Percentiles rank a stretch among this genome's conserved stretches.
These are phyloP conservation scores for Tetraselmis striata DNA, from an alignment of 139 green algal species.

Conservation along the genomic window DNA sequence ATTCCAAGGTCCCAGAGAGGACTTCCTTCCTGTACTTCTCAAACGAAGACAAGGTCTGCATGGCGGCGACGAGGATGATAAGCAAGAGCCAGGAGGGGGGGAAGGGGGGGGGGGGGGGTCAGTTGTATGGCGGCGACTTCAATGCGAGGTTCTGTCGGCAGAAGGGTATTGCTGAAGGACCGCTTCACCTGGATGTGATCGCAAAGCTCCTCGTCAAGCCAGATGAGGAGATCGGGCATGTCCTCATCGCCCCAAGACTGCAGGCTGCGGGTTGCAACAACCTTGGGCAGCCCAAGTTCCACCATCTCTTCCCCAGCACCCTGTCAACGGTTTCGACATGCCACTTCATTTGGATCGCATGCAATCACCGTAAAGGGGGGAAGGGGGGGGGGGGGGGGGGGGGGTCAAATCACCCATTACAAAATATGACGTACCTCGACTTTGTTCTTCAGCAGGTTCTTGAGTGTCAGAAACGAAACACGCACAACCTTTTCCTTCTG, in stretches of 20 bases:
- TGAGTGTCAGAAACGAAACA: constrained; percentile 70
- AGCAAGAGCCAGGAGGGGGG: no score
- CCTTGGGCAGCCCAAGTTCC: constrained; percentile 72
- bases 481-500: constrained; percentile 96
- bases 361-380: no score
- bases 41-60: background rate
- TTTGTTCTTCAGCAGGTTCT: constrained; percentile 62
- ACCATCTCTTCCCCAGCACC: constrained; percentile 51
- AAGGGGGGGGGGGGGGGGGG: no score
- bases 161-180: no score
- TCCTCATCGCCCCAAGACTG: constrained; percentile 88
- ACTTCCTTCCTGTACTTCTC: constrained; percentile 55
- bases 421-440: background rate
- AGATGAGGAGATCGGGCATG: constrained; percentile 67
- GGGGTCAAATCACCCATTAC: no score
- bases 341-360: no score
- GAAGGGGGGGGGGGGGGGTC: no score
- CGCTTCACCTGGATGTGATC: constrained; percentile 49
- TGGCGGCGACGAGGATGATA: no score
- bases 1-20: constrained; percentile 73
- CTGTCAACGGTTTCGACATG: no score
- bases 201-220: constrained; percentile 65
- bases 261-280: constrained; percentile 32
- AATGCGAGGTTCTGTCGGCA: no score
- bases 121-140: no score